Percentiles rank a stretch among this genome's conserved stretches.
phyloP scores from a whole-genome alignment of 768 basidiomycete species.

The Suillus brevipes region DNA sequence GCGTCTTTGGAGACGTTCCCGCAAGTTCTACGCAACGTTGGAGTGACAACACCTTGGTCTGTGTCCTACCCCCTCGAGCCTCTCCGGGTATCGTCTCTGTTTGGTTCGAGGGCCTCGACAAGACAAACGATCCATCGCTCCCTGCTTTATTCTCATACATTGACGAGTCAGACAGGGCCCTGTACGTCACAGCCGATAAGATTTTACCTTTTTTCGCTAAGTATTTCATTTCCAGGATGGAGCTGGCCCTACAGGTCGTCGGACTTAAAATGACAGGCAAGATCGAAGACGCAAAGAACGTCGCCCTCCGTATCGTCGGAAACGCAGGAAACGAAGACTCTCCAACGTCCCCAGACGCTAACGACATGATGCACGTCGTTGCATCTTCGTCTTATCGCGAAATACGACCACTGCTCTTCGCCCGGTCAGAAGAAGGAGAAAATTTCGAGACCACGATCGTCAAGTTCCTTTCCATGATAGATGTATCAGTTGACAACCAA shows the following conservation, averaged over 20 bases:
- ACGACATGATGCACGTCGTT: constrained; percentile 57
- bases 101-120: constrained; percentile 77
- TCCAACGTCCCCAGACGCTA: constrained; percentile 35
- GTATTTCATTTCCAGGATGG: constrained; percentile 63
- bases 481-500: constrained; percentile 53
- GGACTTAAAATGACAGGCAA: constrained; percentile 97
- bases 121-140: constrained; percentile 52
- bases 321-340: constrained; percentile 58
- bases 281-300: constrained; percentile 89
- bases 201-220: constrained; percentile 12
- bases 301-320: constrained; percentile 91
- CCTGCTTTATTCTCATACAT: constrained; percentile 84
- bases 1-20: constrained; percentile 81
- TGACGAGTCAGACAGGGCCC: constrained; percentile 84
- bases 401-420: constrained; percentile 56
- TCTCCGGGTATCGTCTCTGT: constrained; percentile 86
- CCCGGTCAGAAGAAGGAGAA: constrained; percentile 52
- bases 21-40: constrained; percentile 87
- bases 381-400: constrained; percentile 47
- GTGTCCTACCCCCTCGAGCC: constrained; percentile 81
- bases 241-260: constrained; percentile 91
- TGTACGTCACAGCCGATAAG: constrained; percentile 53
- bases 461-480: constrained; percentile 78
- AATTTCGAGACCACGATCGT: constrained; percentile 78
- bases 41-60: constrained; percentile 92